A percentile compares a stretch with the other conserved stretches of the same genome.
phyloP scores from a whole-genome alignment of 768 basidiomycete genomes.

The Artomyces pyxidatus region DNA sequence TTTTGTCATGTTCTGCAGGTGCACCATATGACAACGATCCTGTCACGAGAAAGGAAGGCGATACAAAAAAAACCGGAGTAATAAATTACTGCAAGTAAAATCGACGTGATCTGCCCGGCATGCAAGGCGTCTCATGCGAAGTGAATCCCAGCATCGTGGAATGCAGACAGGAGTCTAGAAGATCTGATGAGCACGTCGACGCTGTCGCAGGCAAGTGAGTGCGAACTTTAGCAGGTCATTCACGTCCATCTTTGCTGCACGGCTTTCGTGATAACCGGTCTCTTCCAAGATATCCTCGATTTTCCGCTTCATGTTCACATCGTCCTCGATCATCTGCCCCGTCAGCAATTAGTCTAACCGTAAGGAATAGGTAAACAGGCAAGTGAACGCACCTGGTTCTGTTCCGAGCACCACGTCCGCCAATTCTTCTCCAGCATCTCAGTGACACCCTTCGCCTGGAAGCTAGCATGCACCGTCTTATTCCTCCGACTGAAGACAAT shows the following conservation, averaged over 20 bases:
- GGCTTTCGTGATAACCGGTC: slow-evolving; percentile 8
- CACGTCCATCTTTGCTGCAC: slow-evolving; percentile 17
- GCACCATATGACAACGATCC: no score
- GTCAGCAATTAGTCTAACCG: neutral
- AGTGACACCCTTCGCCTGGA: slow-evolving; percentile 89
- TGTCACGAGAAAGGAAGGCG: no score
- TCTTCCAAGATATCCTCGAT: slow-evolving; percentile 14
- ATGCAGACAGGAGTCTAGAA: slow-evolving; percentile 10
- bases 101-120: neutral
- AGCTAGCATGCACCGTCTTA: slow-evolving; percentile 83
- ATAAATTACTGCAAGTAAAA: no score
- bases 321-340: slow-evolving; percentile 9
- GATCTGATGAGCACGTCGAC: neutral
- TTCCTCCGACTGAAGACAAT: slow-evolving; percentile 88
- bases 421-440: slow-evolving; percentile 93
- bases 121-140: slow-evolving; percentile 5
- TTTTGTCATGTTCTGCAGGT: no score
- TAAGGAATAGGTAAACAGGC: neutral
- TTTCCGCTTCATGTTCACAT: slow-evolving; percentile 11
- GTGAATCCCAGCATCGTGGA: slow-evolving; percentile 15
- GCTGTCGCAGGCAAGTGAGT: neutral
- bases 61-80: no score
- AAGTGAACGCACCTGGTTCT: slow-evolving; percentile 49
- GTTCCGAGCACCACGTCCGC: slow-evolving; percentile 84
- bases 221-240: slow-evolving; percentile 15